Evolutionary conservation across 139 green algal genomes (phyloP).

Genomic region (Pedinophyceae sp.): DNA sequence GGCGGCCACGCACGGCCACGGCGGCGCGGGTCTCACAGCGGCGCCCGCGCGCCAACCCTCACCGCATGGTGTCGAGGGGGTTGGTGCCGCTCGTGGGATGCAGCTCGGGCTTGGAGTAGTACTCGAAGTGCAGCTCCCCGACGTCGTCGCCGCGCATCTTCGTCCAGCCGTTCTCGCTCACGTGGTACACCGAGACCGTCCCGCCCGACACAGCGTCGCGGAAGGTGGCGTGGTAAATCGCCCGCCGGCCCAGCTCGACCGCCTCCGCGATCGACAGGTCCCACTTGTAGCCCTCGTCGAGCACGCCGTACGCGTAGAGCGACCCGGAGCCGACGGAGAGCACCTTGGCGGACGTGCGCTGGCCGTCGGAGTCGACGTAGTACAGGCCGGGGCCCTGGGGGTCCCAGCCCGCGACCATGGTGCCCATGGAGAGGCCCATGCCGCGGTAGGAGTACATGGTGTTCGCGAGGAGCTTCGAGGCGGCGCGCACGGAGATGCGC

Average conservation of each 20-base stretch:
- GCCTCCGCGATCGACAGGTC: slow-evolving; percentile 87
- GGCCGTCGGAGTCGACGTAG: slow-evolving; percentile 94
- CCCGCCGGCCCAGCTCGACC: slow-evolving; percentile 70
- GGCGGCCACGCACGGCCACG: no score
- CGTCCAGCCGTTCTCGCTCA: slow-evolving; percentile 85
- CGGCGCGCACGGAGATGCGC: slow-evolving; percentile 85
- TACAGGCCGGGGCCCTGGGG: slow-evolving; percentile 75
- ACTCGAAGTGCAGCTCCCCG: slow-evolving; percentile 87
- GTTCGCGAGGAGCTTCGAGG: slow-evolving; percentile 96
- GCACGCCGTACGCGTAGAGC: slow-evolving; percentile 93
- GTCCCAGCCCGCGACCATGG: slow-evolving; percentile 92
- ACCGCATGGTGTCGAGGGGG: no score
- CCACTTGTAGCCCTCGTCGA: slow-evolving; percentile 83
- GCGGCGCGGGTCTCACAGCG: no score
- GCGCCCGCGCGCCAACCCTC: no score
- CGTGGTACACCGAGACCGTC: slow-evolving; percentile 96
- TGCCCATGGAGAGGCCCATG: slow-evolving; percentile 95
- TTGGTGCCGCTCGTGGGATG: slow-evolving; percentile 26
- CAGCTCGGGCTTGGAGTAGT: slow-evolving; percentile 47
- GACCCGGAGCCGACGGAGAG: slow-evolving; percentile 92
- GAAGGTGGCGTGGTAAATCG: slow-evolving; percentile 99
- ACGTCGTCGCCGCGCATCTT: slow-evolving; percentile 93
- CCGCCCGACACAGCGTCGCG: slow-evolving; percentile 87
- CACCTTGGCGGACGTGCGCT: slow-evolving; percentile 80
- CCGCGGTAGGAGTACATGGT: slow-evolving; percentile 94